A percentile compares a stretch with the other conserved stretches of the same genome.
Conservation (phyloP, 306 rosid species). For the Lathyrus tuberosus region DNA sequence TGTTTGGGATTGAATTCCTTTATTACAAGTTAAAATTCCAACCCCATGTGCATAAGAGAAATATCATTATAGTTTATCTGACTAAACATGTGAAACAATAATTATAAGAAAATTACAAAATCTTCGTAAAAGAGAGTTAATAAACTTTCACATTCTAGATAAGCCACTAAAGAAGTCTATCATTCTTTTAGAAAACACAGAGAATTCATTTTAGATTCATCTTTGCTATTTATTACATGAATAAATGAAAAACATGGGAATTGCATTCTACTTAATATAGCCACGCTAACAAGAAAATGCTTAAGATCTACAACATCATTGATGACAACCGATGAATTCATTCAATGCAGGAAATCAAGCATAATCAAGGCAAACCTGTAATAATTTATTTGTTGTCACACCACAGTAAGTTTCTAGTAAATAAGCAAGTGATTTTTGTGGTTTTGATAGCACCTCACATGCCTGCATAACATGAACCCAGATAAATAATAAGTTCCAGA, state of each 20-base stretch:
- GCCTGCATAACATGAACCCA: conserved; percentile 63
- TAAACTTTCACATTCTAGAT: conserved; percentile 21
- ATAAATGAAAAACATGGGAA: conserved; percentile 10
- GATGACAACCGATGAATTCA: conserved; percentile 32
- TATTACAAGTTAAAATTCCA: conserved; percentile 13
- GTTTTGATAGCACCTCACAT: conserved; percentile 86
- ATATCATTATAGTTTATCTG: conserved; percentile 5
- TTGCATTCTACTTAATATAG: conserved; percentile 11
- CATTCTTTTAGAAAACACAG: conserved; percentile 15
- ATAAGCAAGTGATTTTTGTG: conserved; percentile 90
- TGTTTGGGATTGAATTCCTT: conserved; percentile 17
- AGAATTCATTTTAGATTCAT: conserved; percentile 12
- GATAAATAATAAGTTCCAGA: conserved; percentile 15
- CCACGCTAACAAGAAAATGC: conserved; percentile 18
- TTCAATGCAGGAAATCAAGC: conserved; percentile 15
- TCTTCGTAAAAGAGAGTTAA: background rate
- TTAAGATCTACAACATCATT: conserved; percentile 15
- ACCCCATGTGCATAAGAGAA: conserved; percentile 2
- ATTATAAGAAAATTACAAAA: conserved; percentile 20
- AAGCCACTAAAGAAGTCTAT: conserved; percentile 28
- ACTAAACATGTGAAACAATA: conserved; percentile 27
- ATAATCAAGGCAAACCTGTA: conserved; percentile 67
- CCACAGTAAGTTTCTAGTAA: conserved; percentile 89
- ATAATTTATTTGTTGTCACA: conserved; percentile 77
- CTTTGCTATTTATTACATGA: background rate